Conservation (phyloP, 768 basidiomycete species). For the Boletus tomentosulus region DNA sequence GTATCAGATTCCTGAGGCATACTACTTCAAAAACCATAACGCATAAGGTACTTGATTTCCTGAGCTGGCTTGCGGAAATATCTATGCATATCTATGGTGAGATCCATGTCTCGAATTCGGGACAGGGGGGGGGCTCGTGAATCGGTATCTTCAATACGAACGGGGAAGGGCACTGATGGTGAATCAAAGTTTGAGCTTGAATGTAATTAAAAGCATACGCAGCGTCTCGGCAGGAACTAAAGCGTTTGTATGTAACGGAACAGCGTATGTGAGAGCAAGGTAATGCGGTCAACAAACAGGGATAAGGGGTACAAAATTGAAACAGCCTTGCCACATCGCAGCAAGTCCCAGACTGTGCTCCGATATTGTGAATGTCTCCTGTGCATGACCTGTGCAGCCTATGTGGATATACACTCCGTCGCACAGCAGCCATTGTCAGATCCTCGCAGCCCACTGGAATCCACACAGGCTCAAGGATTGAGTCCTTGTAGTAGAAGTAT, state of each 20-base stretch:
- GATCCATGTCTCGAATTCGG: conserved; percentile 5
- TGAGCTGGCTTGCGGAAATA: not conserved
- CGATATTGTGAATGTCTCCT: conserved; percentile 12
- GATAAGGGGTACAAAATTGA: conserved; percentile 21
- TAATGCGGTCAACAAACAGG: conserved; percentile 15
- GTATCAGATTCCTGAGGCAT: not conserved
- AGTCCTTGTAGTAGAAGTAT: conserved; percentile 23
- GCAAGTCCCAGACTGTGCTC: conserved; percentile 16
- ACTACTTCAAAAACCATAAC: not conserved
- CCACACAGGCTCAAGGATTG: conserved; percentile 1
- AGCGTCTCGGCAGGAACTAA: conserved; percentile 22
- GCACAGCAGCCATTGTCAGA: conserved; percentile 11
- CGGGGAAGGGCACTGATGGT: conserved; percentile 1
- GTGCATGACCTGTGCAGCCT: conserved; percentile 5
- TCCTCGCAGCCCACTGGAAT: not conserved
- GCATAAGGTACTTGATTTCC: not conserved
- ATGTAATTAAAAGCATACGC: conserved; percentile 25
- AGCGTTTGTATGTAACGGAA: conserved; percentile 19
- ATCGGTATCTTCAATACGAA: conserved; percentile 8
- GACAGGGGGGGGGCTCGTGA: not conserved
- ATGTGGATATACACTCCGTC: conserved; percentile 7
- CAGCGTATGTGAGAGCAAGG: conserved; percentile 16
- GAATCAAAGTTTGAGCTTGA: conserved; percentile 16
- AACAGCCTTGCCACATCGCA: conserved; percentile 19
- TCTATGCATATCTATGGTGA: not conserved